These are phyloP conservation scores for Trichophyton verrucosum DNA, from an alignment of 2,329 filamentous ascomycete genomes.

Conservation along the genomic window DNA sequence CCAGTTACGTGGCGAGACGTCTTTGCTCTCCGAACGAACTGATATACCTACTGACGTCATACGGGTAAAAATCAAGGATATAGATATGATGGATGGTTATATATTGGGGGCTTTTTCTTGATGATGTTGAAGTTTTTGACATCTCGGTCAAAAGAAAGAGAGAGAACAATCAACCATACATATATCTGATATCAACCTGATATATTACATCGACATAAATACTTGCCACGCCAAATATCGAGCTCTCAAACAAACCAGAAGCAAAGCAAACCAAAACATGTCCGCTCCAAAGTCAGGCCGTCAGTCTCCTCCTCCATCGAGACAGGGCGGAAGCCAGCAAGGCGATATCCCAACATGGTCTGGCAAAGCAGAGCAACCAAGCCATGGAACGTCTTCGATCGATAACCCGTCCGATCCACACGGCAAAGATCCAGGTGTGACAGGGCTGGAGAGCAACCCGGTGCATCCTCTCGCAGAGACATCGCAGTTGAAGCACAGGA, in stretches of 20 bases:
- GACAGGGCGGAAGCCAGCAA: slow-evolving; percentile 53
- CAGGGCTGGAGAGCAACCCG: slow-evolving; percentile 30
- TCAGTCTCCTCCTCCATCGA: slow-evolving; percentile 64
- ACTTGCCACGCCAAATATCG: background rate
- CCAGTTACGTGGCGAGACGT: background rate
- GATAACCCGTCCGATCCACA: slow-evolving; percentile 36
- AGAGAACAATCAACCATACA: too few relatives aligned
- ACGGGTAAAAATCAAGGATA: background rate
- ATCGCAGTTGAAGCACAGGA: slow-evolving; percentile 22
- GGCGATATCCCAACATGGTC: slow-evolving; percentile 38
- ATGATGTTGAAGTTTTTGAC: too few relatives aligned
- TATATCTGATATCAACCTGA: background rate
- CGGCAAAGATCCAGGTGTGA: slow-evolving; percentile 13
- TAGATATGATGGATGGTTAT: background rate
- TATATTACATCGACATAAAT: background rate
- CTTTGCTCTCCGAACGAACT: background rate
- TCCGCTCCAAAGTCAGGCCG: slow-evolving; percentile 53
- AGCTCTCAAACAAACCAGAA: too few relatives aligned
- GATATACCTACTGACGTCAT: background rate
- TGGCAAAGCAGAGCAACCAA: slow-evolving; percentile 28
- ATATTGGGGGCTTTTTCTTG: background rate
- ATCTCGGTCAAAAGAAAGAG: too few relatives aligned
- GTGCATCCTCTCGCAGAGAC: slow-evolving; percentile 26
- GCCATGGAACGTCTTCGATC: slow-evolving; percentile 21
- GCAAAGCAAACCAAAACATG: slow-evolving; percentile 39